Conservation (phyloP, 2,329 filamentous ascomycete genomes). For the Corniculantispora saksenae region DNA sequence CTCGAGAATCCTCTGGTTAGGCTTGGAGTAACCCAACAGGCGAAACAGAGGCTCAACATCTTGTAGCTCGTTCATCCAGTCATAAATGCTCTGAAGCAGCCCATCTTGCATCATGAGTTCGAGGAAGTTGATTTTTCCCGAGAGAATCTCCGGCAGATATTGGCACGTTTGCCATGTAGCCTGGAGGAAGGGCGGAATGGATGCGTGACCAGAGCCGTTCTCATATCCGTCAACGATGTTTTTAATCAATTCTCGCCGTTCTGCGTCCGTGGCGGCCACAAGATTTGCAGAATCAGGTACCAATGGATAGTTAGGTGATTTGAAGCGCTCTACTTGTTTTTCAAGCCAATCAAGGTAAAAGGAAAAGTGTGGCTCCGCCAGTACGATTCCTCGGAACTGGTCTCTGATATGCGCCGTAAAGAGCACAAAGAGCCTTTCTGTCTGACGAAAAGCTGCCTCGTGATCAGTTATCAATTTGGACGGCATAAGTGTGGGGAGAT, state of each 20-base stretch:
- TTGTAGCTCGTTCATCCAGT: constrained; percentile 27
- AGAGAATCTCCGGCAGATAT: neutral
- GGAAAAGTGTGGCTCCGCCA: no score
- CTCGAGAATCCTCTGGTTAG: constrained; percentile 39
- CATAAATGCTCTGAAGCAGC: constrained; percentile 32
- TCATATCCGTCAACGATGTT: no score
- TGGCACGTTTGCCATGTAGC: neutral
- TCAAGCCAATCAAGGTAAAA: no score
- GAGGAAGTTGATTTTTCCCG: neutral
- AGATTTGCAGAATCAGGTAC: neutral
- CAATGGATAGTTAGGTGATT: neutral
- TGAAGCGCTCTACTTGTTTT: neutral
- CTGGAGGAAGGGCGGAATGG: neutral
- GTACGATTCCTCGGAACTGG: no score
- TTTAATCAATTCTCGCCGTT: no score
- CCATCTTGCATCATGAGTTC: constrained; percentile 29
- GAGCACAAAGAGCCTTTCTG: no score
- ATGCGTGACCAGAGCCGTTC: neutral
- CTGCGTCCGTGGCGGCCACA: neutral
- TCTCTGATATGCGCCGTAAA: no score
- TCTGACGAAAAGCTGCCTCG: no score
- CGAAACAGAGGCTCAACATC: constrained; percentile 20
- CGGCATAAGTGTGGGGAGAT: no score
- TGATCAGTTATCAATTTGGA: no score
- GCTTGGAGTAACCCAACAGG: constrained; percentile 28